Evolutionary conservation across 176 grass and related monocot genomes (phyloP), one percentile per base, ranked within the genome.

Genomic region (Phoenix dactylifera): DNA sequence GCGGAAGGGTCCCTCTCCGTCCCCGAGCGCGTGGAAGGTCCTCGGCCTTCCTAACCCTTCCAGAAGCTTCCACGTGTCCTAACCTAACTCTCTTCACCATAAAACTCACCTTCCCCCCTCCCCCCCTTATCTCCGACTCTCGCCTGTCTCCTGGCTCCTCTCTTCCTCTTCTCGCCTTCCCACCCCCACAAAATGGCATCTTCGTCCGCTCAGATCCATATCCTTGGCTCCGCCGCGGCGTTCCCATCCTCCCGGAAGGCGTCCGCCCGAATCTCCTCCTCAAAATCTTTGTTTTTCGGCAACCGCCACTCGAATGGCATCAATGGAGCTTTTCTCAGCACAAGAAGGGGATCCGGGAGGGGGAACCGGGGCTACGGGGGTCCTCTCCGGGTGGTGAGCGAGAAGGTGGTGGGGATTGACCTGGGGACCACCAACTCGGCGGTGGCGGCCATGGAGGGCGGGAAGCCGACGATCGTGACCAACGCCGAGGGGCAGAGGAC

Each of bases 391-490:
- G 93, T 97, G 20, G 77, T 63, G 35, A 85, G 87, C 72, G 87
- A 92, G 84, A 97, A 97, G 93, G 93, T 97, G 60, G 93, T 97
- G 51, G 93, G 87, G 39, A 88, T 97, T 62, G 93, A 96, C 70
- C 83, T 96, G 1, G 92, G 92, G 15, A 96, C 92, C 20, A 98
- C 93, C 20, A 92, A 98, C 76, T 98, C 93, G 29, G 87, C 93
- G 18, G 93, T 98, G 60, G 93, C 87, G 19, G 93, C 87, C 19
- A 98, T 98, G 93, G 93, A 98, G 74, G 93, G 93, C 39, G 93
- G 93, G 55, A 98, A 88, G 78, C 93, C 93, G 16, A 98, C 93
- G 4, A 86, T 98, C 54, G 85, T 98, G 61, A 98, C 88, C 69
- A 98, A 98, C 84, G 85, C 81, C 22, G 94, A 93, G 82, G 94